Evolutionary conservation across 371 early-diverging fungal species (phyloP), one percentile per base, ranked within the genome.

Genomic region (Chytridium lagenaria): DNA sequence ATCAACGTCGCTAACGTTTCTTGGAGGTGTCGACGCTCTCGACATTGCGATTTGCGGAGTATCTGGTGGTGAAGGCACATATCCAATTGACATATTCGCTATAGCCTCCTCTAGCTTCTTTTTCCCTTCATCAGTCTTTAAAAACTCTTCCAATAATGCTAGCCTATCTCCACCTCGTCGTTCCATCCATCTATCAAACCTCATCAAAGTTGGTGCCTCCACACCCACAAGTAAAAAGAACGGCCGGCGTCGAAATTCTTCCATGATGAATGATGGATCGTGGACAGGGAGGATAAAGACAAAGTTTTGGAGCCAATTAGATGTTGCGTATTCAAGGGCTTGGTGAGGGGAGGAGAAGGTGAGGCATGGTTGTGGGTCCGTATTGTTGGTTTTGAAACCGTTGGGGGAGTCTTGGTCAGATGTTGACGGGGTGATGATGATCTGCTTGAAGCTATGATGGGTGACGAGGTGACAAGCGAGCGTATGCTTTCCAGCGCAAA

Each of bases 171-270:
- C 63, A 22, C 30, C 49, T 22, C 22, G 31, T 5, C 78, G 61
- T 2, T 81, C 81, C 31, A 39, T 44, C 65, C 77, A 88, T 16
- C 95, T 84, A 59, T 79, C 73, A 77, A 89, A 92, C 52, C 96
- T 89, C 28, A 89, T 68, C 28, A 80, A 81, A 31, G 90, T 71
- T 0, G 95, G 94, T n/a, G 93, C 93, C 50, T 95, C 92, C 1
- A 97, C 87, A 3, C 90, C 87, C 0, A 96, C 87, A 15, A 96
- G 79, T 7, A 96, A 81, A 68, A 95, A 91, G 78, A 95, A 95
- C 0, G 97, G 96, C 2, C 98, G 87, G 74, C 93, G 95, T 63
- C 90, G 88, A 67, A 85, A 68, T 50, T 81, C 71, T 16, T 69
- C 74, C 70, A 65, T 70, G 28, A 66, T 63, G 34, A 69, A 68